Evolutionary conservation across 2,329 filamentous ascomycete genomes (phyloP), one percentile per base, ranked within the genome.

Genomic region (Rutstroemia sydowiana): DNA sequence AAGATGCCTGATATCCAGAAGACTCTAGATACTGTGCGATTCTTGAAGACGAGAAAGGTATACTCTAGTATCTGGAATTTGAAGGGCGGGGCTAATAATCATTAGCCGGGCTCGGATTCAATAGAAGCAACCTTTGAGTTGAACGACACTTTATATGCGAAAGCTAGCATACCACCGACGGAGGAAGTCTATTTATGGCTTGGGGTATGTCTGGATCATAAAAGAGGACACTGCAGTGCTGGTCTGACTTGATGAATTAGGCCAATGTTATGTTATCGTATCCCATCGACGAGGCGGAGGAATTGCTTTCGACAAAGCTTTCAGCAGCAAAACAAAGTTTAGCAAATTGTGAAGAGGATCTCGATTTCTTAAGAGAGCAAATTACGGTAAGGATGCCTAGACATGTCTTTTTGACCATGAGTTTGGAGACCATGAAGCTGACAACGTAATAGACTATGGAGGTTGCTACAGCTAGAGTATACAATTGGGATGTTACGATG

Each of bases 221-320:
- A 9, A 20, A n/a, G 5, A 26, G 20, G 32, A 20, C 13, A 16
- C 10, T 20, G 28, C 14, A 26, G 13, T 10, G 13, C n/a, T 36
- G 11, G 39, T 45, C 52, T 65, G 48, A 64, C 50, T 13, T 39
- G 45, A 28, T 28, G 20, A 20, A 37, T 18, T 55, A 88, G 85
- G 92, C 93, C 52, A 98, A 98, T 63, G 91, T 97, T 44, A 98
- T 98, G 93, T 76, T 98, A 54, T 83, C 93, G 46, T 98, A 98
- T 68, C 88, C 91, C 3, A 84, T 97, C 57, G 79, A 83, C 14
- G 93, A 97, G 71, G 93, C 93, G 0, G 83, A 92, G 70, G 74
- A 76, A 40, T 77, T 98, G 59, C 75, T 98, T 51, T 73, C 78
- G 41, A 81, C 83, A 13, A 96, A 95, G 70, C 73, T 95, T 18